These are phyloP conservation scores for Alternaria alternata DNA, from an alignment of 2,329 filamentous ascomycete genomes.

Conservation along the genomic window DNA sequence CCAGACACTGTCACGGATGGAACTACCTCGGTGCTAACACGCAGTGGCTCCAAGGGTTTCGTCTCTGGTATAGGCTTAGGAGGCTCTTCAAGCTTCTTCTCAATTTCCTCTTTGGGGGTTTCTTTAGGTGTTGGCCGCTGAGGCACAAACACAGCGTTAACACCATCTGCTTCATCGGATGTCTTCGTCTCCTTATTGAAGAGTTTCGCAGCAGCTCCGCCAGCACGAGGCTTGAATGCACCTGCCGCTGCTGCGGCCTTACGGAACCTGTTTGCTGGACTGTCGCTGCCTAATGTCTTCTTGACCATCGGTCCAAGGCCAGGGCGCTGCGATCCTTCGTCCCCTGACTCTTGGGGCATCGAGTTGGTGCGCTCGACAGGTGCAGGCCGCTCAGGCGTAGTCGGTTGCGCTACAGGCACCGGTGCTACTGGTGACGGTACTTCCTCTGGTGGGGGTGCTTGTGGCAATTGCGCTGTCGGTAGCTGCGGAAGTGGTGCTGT, in stretches of 20 bases:
- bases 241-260: constrained; percentile 75
- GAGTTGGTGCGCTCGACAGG: constrained; percentile 52
- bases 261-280: constrained; percentile 78
- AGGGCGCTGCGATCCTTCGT: constrained; percentile 68
- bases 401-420: constrained; percentile 18
- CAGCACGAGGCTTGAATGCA: constrained; percentile 85
- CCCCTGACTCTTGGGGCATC: constrained; percentile 58
- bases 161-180: constrained; percentile 82
- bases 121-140: constrained; percentile 49
- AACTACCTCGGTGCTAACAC: constrained; percentile 43
- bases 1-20: constrained; percentile 48
- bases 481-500: constrained; percentile 39
- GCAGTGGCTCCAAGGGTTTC: constrained; percentile 39
- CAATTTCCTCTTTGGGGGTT: constrained; percentile 33
- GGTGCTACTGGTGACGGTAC: constrained; percentile 47
- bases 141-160: constrained; percentile 86
- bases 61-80: constrained; percentile 34
- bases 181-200: constrained; percentile 65
- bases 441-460: constrained; percentile 16
- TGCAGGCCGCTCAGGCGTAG: constrained; percentile 14
- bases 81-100: constrained; percentile 38
- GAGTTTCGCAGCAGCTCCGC: constrained; percentile 83
- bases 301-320: constrained; percentile 92
- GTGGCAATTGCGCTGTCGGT: constrained; percentile 20
- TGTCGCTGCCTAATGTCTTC: constrained; percentile 74